These are phyloP conservation scores for Gelatoporia subvermispora DNA, from an alignment of 768 basidiomycete species.

Conservation along the genomic window DNA sequence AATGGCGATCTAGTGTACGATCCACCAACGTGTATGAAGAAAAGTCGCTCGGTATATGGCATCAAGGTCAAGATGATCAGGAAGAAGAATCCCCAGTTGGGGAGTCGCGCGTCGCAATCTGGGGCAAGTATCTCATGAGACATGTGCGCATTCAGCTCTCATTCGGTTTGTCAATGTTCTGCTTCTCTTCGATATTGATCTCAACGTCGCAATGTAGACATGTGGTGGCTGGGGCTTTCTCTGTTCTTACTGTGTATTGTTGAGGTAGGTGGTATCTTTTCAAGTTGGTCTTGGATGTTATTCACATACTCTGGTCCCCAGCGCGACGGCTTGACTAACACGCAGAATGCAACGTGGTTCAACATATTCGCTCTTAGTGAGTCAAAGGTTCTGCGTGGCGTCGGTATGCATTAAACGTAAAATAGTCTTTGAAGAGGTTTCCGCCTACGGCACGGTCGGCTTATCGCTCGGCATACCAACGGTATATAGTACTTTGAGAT, in stretches of 20 bases:
- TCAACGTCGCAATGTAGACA: constrained; percentile 48
- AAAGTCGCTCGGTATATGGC: constrained; percentile 42
- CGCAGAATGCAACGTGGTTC: constrained; percentile 60
- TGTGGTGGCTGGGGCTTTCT: constrained; percentile 93
- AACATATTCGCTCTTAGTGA: constrained; percentile 74
- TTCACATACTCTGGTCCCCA: constrained; percentile 20
- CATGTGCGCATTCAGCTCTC: constrained; percentile 47
- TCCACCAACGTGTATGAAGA: constrained; percentile 45
- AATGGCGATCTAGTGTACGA: too few species aligned
- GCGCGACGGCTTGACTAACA: constrained; percentile 55
- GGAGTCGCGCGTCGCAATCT: constrained; percentile 27
- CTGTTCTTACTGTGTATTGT: constrained; percentile 88
- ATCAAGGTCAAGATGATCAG: constrained; percentile 28
- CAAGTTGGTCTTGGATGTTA: too few species aligned
- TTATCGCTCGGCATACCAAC: constrained; percentile 77
- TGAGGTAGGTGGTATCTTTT: constrained; percentile 47
- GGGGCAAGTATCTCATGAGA: constrained; percentile 33
- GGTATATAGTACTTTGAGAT: constrained; percentile 36
- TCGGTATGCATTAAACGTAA: background rate
- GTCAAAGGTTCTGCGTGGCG: constrained; percentile 19
- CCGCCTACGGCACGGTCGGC: constrained; percentile 85
- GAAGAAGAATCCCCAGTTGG: constrained; percentile 17
- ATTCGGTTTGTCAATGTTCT: constrained; percentile 34
- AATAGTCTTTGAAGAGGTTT: constrained; percentile 79
- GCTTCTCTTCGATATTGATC: background rate